Base-by-base conservation (phyloP, 192 early-diverging fungal species). In the Dissophora ornata region DNA sequence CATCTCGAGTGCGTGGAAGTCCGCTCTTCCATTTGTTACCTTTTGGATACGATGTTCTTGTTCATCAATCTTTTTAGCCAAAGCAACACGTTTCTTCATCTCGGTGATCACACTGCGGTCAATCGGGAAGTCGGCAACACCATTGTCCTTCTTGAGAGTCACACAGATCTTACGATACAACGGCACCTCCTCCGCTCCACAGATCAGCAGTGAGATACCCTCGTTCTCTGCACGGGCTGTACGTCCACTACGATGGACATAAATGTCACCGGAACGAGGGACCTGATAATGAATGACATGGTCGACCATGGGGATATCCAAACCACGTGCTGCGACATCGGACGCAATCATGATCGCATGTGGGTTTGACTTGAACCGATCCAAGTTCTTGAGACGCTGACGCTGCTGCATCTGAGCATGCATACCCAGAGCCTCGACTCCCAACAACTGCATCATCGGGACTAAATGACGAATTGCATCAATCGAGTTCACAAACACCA, bases 321-420 rank as follows among this genome's bases (percentile, higher is more conserved):
- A 80, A 47, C 97, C 97, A 57, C 97, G 90, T 0, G 96, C 95
- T 3, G 97, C 97, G 24, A 99, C 97, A 80, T 99, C 97, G 28
- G 91, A 92, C n/a, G 96, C 94, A 40, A 99, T 87, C 67, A 99
- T 83, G 0, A 99, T 89, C 1, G 93, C 91, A 51, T 88, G 85
- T 4, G 80, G 51, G 19, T 89, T 87, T 9, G 87, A 82, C 41
- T 89, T 90, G 83, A 98, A 96, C 47, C 92, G 64, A 45, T 99
- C 97, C 46, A 99, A 79, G 78, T 92, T 96, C 80, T 96, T 96
- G 32, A 99, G 85, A 21, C 97, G 88, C 81, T 96, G 95, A 19
- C 92, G 87, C 83, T 97, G 96, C 80, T 99, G 95, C 93, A 99
- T 95, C 80, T 97, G 93, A 6, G 95, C 94, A 64, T 99, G 97